Conservation (phyloP, 202 grass and related monocot species). For the Eragrostis tef region DNA sequence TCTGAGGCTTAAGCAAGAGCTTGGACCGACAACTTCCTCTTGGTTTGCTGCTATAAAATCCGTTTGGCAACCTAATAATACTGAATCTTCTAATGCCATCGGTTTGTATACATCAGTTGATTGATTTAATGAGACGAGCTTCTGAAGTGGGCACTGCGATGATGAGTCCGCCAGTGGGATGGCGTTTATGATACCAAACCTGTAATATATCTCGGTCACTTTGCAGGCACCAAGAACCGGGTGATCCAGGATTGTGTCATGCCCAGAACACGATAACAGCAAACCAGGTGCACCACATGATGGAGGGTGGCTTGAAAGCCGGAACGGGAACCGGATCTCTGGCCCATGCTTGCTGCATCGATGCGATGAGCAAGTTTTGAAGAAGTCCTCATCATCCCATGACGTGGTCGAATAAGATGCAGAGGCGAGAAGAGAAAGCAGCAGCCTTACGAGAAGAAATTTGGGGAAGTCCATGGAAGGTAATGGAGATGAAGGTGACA, state of each 20-base stretch:
- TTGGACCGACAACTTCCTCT: constrained; percentile 7
- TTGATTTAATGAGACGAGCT: constrained; percentile 36
- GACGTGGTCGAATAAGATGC: not conserved
- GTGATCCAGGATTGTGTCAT: constrained; percentile 45
- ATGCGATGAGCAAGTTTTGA: constrained; percentile 31
- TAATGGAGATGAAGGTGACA: not conserved
- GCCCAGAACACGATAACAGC: constrained; percentile 41
- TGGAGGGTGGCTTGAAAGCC: not conserved
- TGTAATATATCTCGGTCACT: constrained; percentile 44
- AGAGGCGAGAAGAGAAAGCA: not conserved
- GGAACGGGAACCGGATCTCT: constrained; percentile 47
- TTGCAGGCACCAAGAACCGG: constrained; percentile 46
- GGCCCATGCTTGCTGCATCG: constrained; percentile 36
- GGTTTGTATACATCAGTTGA: constrained; percentile 35
- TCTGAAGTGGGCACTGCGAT: constrained; percentile 39
- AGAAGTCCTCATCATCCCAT: constrained; percentile 14
- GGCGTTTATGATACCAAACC: not conserved
- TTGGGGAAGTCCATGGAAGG: not conserved
- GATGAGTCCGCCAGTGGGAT: constrained; percentile 22
- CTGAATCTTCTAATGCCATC: fast-evolving
- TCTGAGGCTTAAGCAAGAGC: constrained; percentile 30
- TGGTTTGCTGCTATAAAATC: constrained; percentile 16
- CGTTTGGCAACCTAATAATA: constrained; percentile 37
- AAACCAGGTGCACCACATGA: constrained; percentile 22
- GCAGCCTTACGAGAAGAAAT: not conserved